Conservation (phyloP, 148 eudicot genomes). For the Vaccinium darrowii region DNA sequence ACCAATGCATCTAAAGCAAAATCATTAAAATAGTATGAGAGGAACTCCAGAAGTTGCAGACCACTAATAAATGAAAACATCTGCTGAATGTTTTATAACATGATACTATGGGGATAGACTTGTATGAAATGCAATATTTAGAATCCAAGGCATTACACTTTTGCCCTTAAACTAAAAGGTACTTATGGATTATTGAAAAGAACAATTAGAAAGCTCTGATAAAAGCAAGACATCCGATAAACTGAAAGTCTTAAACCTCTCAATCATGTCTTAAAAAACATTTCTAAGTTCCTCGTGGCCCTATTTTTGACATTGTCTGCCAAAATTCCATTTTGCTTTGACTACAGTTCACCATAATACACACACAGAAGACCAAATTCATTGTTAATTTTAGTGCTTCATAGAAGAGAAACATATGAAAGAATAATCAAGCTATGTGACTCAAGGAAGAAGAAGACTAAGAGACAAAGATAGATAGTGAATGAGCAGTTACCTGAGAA, state of each 20-base stretch:
- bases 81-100: neutral
- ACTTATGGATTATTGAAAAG: neutral
- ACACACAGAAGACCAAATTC: neutral
- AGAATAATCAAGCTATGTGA: neutral
- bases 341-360: neutral
- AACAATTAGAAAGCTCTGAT: too few relatives aligned
- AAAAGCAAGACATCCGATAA: too few relatives aligned
- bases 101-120: neutral
- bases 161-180: neutral
- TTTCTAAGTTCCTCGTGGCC: too few relatives aligned
- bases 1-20: neutral
- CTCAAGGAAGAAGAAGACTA: neutral
- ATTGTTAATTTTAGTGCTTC: neutral
- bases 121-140: neutral
- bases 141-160: neutral
- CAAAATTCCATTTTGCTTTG: too few relatives aligned
- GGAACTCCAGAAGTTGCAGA: conserved; percentile 4
- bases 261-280: too few relatives aligned
- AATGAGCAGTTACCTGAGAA: neutral
- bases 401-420: neutral
- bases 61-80: neutral
- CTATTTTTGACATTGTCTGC: too few relatives aligned
- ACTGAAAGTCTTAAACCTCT: too few relatives aligned
- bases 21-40: conserved; percentile 4
- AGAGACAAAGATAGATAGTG: neutral